Evolutionary conservation across 257 asterid genomes (phyloP).

Genomic region (Echites panduratus): DNA sequence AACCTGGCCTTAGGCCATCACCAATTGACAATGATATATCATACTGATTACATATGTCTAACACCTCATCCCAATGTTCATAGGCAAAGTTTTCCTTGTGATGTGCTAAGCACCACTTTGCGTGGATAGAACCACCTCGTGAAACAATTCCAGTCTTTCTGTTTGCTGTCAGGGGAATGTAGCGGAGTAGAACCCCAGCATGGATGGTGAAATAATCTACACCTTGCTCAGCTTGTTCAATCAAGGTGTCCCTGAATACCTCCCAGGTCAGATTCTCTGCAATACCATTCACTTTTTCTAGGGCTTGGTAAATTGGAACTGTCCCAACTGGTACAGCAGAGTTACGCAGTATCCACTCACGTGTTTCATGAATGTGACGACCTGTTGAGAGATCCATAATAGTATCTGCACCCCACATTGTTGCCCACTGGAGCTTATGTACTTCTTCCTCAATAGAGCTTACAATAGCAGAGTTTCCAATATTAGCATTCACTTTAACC

Average conservation of each 20-base stretch:
- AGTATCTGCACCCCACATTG: conserved; percentile 99
- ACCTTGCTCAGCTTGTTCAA: conserved; percentile 98
- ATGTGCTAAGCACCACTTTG: conserved; percentile 95
- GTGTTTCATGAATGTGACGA: conserved; percentile 91
- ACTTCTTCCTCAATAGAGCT: conserved; percentile 98
- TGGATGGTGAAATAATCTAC: conserved; percentile 95
- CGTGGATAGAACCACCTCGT: conserved; percentile 96
- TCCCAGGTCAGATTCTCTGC: conserved; percentile 95
- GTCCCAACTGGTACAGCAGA: conserved; percentile 95
- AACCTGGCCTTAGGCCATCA: conserved; percentile 96
- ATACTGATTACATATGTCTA: conserved; percentile 87
- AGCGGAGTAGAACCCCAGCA: conserved; percentile 89
- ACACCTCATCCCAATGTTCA: conserved; percentile 95
- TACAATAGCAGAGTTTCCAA: conserved; percentile 90
- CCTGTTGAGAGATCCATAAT: conserved; percentile 97
- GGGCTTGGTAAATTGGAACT: conserved; percentile 91
- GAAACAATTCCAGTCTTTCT: conserved; percentile 94
- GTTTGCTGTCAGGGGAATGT: conserved; percentile 86
- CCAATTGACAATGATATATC: conserved; percentile 89
- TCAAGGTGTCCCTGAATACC: conserved; percentile 76
- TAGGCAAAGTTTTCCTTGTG: conserved; percentile 93
- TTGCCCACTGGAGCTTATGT: conserved; percentile 97
- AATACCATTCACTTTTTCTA: conserved; percentile 83
- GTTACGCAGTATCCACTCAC: conserved; percentile 98
- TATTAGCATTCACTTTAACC: conserved; percentile 92